Evolutionary conservation across 2,329 filamentous ascomycete genomes (phyloP).

Genomic region (Cytospora mali): DNA sequence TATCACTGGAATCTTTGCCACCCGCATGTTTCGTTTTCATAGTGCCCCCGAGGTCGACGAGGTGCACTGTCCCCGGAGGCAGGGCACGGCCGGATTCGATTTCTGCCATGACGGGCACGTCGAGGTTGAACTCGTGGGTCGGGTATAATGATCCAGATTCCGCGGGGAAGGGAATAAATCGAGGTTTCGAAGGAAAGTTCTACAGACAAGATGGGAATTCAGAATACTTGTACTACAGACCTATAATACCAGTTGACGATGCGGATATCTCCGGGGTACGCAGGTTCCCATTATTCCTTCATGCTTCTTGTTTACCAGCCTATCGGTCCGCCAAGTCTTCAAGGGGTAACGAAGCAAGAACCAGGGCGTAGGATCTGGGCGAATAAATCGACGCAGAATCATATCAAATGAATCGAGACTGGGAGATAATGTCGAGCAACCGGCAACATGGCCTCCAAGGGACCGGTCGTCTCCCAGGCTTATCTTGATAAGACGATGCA

Average conservation of each 20-base stretch:
- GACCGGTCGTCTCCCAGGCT: background rate
- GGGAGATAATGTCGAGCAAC: background rate
- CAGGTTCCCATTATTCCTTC: background rate
- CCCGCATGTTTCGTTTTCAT: slow-evolving; percentile 33
- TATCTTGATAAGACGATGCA: background rate
- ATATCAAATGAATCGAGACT: background rate
- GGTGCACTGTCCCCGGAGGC: slow-evolving; percentile 43
- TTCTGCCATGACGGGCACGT: background rate
- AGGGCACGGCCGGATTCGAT: background rate
- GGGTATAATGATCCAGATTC: background rate
- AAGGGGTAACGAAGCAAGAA: background rate
- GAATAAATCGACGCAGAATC: background rate
- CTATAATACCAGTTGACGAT: background rate
- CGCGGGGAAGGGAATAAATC: background rate
- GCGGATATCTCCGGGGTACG: background rate
- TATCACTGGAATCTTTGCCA: slow-evolving; percentile 39
- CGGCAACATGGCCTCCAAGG: background rate
- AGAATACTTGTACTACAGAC: background rate
- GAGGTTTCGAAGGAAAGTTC: background rate
- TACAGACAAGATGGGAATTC: background rate
- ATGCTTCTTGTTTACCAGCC: background rate
- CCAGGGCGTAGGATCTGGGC: background rate
- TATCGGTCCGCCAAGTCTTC: background rate
- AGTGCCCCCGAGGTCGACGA: slow-evolving; percentile 42
- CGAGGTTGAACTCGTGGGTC: background rate